Evolutionary conservation across 257 asterid species (phyloP).

Genomic region (Solanum ossicruentum): DNA sequence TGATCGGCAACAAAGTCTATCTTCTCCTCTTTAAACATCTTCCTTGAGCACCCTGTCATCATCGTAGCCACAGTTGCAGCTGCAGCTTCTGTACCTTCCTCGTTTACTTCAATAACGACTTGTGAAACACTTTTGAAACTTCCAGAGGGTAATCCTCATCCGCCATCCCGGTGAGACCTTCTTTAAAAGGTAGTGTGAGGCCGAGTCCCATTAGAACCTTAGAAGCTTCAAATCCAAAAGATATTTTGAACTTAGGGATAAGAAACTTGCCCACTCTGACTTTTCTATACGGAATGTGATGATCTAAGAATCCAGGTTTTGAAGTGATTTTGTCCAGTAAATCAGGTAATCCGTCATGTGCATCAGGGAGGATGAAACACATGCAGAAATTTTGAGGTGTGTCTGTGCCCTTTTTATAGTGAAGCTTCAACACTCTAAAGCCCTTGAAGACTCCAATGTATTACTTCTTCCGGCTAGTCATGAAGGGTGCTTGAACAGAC

Average conservation of each 20-base stretch:
- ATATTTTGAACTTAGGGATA: slow-evolving; percentile 18
- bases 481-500: slow-evolving; percentile 8
- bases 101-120: neutral
- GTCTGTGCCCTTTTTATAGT: slow-evolving; percentile 11
- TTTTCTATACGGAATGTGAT: slow-evolving; percentile 2
- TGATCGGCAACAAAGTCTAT: neutral
- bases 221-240: neutral
- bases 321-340: slow-evolving; percentile 5
- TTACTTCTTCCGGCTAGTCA: slow-evolving; percentile 16
- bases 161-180: slow-evolving; percentile 15
- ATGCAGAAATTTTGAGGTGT: slow-evolving; percentile 8
- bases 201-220: neutral
- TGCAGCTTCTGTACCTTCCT: slow-evolving; percentile 10
- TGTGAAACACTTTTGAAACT: slow-evolving; percentile 7
- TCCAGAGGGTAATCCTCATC: neutral
- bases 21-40: neutral
- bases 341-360: slow-evolving; percentile 16
- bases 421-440: slow-evolving; percentile 17
- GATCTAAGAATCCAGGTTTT: slow-evolving; percentile 13
- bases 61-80: slow-evolving; percentile 3
- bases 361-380: slow-evolving; percentile 20
- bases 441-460: neutral
- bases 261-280: slow-evolving; percentile 9
- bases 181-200: neutral
- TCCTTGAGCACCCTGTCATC: neutral